These are phyloP conservation scores for Ophiorrhiza pumila DNA, from an alignment of 257 asterid species.

Conservation along the genomic window DNA sequence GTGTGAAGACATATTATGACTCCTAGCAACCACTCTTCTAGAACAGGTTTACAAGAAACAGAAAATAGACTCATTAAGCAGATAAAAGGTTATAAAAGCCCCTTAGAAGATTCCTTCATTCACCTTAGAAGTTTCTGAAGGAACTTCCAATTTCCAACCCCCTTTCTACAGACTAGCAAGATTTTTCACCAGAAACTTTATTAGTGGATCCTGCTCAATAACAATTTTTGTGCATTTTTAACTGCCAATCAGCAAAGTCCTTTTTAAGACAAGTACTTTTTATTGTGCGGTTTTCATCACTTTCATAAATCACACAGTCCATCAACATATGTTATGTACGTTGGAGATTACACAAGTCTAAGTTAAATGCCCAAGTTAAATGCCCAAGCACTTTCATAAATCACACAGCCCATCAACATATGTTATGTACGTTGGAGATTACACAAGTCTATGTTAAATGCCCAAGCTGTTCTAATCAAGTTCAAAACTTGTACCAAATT, in stretches of 20 bases:
- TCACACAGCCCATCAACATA: background rate
- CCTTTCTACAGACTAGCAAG: background rate
- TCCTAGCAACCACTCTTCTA: too few relatives aligned
- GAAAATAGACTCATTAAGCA: too few relatives aligned
- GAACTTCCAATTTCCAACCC: background rate
- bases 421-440: background rate
- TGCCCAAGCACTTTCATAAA: background rate
- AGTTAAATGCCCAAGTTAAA: too few relatives aligned
- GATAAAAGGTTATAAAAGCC: too few relatives aligned
- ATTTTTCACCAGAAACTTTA: too few relatives aligned
- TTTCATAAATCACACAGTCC: background rate
- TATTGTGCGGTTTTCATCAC: background rate
- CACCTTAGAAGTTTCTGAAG: background rate
- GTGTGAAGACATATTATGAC: too few relatives aligned
- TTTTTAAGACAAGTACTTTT: background rate
- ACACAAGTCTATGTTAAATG: background rate
- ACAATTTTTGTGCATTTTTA: background rate
- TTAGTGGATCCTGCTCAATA: background rate
- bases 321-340: background rate
- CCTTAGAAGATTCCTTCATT: too few relatives aligned
- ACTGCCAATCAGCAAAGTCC: background rate
- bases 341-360: background rate
- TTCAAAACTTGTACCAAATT: too few relatives aligned
- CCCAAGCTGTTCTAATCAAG: background rate
- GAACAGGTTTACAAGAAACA: too few relatives aligned